Evolutionary conservation across 2,329 filamentous ascomycete species (phyloP), one percentile per base, ranked within the genome.

Genomic region (Cadophora luteo-olivacea): DNA sequence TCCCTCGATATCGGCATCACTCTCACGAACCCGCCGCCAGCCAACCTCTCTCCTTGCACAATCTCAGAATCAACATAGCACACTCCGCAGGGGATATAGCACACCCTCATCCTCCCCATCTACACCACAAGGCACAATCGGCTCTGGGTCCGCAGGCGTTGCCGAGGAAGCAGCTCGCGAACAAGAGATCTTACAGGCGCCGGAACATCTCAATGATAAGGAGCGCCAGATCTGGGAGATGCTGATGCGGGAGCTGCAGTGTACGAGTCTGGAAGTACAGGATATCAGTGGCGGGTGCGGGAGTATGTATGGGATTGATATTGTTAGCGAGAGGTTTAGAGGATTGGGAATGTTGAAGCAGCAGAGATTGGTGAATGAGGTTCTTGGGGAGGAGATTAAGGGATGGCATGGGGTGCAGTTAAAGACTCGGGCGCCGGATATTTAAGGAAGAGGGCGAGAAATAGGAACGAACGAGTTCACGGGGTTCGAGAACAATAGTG

Each of bases 241-340:
- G 49, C 69, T 81, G 58, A 74, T 67, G 25, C 72, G 65, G n/a
- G 74, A 77, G 60, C 71, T 81, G 60, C 67, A 74, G 33, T 76
- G 76, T 29, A 72, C 69, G 48, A 73, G 73, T 60, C 67, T 81
- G 51, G 75, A 79, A 65, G 79, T 96, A 11, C 90, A 91, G 78
- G 92, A 97, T 80, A 88, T 96, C 63, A 93, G 90, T 29, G 92
- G 93, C 68, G 92, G 92, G 36, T 97, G 92, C 81, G 92, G 92
- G 11, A 92, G 89, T 77, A 96, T 96, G 93, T 96, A 96, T 81
- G 91, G 89, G 66, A 91, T 97, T 73, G 90, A 94, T 75, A 89
- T 96, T 72, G 86, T 89, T 60, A 92, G 91, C 8, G 84, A 88
- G 58, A 85, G 84, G 75, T 97, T 97, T 80, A 84, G 85, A 65